Base-by-base conservation (phyloP, 2,329 filamentous ascomycete species). In the Pseudocercospora vitis region DNA sequence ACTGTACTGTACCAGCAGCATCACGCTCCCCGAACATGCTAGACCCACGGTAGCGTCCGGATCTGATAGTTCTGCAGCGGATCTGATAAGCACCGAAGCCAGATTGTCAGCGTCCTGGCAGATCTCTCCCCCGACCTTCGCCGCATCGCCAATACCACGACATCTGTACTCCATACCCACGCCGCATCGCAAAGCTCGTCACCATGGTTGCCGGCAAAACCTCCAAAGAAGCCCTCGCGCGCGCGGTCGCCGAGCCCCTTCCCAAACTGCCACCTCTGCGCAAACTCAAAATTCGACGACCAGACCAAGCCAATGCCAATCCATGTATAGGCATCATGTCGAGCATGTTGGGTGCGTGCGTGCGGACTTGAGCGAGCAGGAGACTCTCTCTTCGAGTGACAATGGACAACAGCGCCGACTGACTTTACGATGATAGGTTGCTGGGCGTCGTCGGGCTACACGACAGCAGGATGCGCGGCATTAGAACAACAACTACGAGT, bases 381-480 rank as follows among this genome's bases (percentile, higher is more conserved):
- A 4, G 12, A 2, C 31, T 14, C 31, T 33, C 32, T n/a, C n/a
- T n/a, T n/a, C n/a, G n/a, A n/a, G n/a, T n/a, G n/a, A n/a, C n/a
- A 29, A 29, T 29, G 26, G 26, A 29, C 26, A 12, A 23, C 37
- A 18, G 21, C 39, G 14, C 29, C 29, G 32, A 47, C 37, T 19
- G 9, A 9, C 19, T 14, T 2, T 19, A 19, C n/a, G n/a, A n/a
- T n/a, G 39, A 37, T 58, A 92, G 88, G 87, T 58, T 94, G 89
- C 74, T 94, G 89, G 89, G 89, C 89, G 1, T 91, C 88, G 2
- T 81, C 85, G 24, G 88, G 88, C 44, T 86, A 86, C 73, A 86
- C 73, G 16, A 70, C 77, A n/a, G 76, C 80, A 66, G 82, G 80
- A 33, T 87, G 84, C 63, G 77, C 77, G 26, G 75, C 74, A 33